Base-by-base conservation (phyloP, 177 flowering plant genomes). In the Vitis hybrid region DNA sequence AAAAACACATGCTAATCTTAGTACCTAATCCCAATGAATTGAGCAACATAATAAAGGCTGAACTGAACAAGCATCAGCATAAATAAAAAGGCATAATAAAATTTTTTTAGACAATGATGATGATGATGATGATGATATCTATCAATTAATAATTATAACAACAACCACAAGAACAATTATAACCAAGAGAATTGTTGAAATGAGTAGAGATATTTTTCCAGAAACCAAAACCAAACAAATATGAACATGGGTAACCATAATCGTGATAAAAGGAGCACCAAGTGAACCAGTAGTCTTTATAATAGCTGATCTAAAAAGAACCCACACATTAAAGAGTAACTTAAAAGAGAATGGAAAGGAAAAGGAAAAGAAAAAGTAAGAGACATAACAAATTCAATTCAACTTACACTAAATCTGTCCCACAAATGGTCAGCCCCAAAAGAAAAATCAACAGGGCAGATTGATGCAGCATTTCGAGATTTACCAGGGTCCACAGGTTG, bases 361-460 rank as follows among this genome's bases (percentile, higher is more conserved):
- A 26, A 26, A 26, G 29, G 29, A 26, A 26, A 26, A 26, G 29
- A 26, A 26, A 26, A 26, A 26, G 29, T 26, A 50, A 59, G 16
- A 22, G 10, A 20, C n/a, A 11, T 22, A 18, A 13, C 12, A 19
- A 68, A 13, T 15, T 59, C 51, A 63, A 66, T 48, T 53, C 60
- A 65, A 73, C 97, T 88, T 81, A 94, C 98, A 78, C 88, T 85
- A 73, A 93, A 91, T 76, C 87, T 85, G 76, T 95, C 99, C 98
- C 98, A 95, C 79, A 95, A 80, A 72, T 95, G 99, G 61, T 90
- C 87, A 45, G 85, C 86, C 50, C 98, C 99, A 79, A 93, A 93
- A 65, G 90, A 83, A 77, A 91, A 93, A 74, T 84, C 92, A 53
- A 85, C 96, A 57, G 97, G 90, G 78, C 94, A 87, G 57, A 88